phyloP scores from a whole-genome alignment of 768 basidiomycete genomes.

The Leccinum disarticulatum region DNA sequence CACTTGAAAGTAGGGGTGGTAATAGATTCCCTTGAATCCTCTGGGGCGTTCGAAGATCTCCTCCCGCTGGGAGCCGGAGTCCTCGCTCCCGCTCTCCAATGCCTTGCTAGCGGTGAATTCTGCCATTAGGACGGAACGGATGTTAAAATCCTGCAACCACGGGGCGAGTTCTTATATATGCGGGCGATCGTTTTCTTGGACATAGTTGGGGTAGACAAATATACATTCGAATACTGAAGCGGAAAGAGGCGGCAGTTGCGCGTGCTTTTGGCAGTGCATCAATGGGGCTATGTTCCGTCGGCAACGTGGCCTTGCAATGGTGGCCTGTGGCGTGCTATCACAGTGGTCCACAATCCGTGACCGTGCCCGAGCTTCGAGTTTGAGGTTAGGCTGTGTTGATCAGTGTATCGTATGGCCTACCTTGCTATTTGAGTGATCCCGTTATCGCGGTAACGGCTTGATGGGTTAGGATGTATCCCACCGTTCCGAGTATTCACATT shows the following conservation, averaged over 20 bases:
- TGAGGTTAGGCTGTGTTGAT: background rate
- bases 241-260: background rate
- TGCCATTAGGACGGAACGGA: constrained; percentile 12
- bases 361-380: background rate
- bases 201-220: constrained; percentile 7
- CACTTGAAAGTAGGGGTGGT: constrained; percentile 47
- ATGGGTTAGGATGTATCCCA: too few relatives aligned
- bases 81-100: constrained; percentile 29
- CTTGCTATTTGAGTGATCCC: background rate
- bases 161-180: constrained; percentile 16
- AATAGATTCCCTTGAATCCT: constrained; percentile 57
- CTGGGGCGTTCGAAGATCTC: constrained; percentile 46
- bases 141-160: background rate
- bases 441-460: background rate
- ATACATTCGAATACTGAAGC: background rate
- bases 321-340: background rate
- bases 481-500: too few relatives aligned
- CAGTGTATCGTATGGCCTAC: background rate
- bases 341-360: background rate
- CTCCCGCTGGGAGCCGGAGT: constrained; percentile 26
- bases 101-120: constrained; percentile 20
- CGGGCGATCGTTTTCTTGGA: constrained; percentile 4
- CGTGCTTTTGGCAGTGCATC: background rate
- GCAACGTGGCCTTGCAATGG: background rate
- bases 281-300: background rate